These are phyloP conservation scores for Sporobolomyces phaffii DNA, from an alignment of 768 basidiomycete species.

Conservation along the genomic window DNA sequence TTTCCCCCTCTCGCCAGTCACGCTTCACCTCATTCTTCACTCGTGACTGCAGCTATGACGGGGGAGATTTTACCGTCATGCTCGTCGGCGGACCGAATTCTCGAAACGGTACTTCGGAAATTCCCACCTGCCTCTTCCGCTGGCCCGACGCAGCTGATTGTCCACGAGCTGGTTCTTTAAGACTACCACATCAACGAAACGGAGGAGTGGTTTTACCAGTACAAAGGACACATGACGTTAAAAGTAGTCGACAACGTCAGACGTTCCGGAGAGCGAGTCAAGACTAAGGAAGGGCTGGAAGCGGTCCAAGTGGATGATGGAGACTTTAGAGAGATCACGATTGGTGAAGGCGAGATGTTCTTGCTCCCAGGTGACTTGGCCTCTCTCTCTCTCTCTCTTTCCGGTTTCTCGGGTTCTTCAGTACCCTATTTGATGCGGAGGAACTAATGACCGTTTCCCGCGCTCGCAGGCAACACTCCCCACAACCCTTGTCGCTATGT, in stretches of 20 bases:
- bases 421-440: background rate
- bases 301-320: constrained; percentile 54
- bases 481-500: constrained; percentile 90
- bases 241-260: constrained; percentile 58
- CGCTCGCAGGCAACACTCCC: constrained; percentile 72
- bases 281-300: constrained; percentile 43
- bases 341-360: constrained; percentile 96
- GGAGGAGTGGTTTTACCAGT: constrained; percentile 98
- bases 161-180: no score
- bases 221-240: constrained; percentile 87
- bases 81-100: constrained; percentile 92
- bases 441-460: background rate
- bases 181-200: constrained; percentile 96
- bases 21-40: background rate
- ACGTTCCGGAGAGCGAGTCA: constrained; percentile 10
- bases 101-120: constrained; percentile 54
- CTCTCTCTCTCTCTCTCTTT: no score
- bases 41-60: constrained; percentile 49
- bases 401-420: background rate
- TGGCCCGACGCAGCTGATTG: no score
- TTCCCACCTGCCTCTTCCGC: no score
- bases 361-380: constrained; percentile 67
- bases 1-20: background rate
- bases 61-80: constrained; percentile 89
- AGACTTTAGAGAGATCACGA: constrained; percentile 73